These are phyloP conservation scores for Mycena maculata DNA, from an alignment of 768 basidiomycete genomes.

Conservation along the genomic window DNA sequence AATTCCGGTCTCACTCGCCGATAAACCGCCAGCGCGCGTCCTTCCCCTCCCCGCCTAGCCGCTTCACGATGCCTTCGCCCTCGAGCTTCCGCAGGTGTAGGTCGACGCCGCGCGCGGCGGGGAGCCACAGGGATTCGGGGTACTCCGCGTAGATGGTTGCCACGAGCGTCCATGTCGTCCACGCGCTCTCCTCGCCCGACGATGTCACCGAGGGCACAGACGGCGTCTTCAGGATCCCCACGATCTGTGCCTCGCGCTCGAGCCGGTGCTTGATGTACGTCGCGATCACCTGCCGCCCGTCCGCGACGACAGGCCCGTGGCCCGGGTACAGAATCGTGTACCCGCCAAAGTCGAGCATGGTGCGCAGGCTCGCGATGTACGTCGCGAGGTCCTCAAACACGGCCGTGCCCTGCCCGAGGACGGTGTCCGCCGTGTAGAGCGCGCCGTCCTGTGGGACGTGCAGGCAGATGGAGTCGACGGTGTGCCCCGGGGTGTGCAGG, in stretches of 20 bases:
- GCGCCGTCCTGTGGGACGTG: constrained; percentile 75
- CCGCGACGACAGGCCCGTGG: constrained; percentile 82
- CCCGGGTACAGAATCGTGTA: constrained; percentile 77
- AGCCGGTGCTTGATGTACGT: constrained; percentile 85
- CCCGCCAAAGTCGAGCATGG: constrained; percentile 61
- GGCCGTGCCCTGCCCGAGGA: constrained; percentile 91
- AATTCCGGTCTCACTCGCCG: constrained; percentile 5
- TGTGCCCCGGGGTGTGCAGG: constrained; percentile 92
- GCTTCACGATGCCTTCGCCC: constrained; percentile 67
- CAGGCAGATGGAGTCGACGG: constrained; percentile 84
- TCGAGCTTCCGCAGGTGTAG: constrained; percentile 82
- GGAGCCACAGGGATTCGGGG: constrained; percentile 75
- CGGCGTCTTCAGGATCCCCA: constrained; percentile 58
- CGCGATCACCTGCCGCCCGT: constrained; percentile 70
- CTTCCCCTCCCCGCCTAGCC: constrained; percentile 62
- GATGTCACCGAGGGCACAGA: constrained; percentile 34
- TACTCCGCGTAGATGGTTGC: constrained; percentile 67
- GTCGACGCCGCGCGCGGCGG: constrained; percentile 76
- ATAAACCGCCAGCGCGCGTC: constrained; percentile 60
- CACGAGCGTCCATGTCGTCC: constrained; percentile 31
- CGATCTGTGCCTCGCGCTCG: constrained; percentile 83
- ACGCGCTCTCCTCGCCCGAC: not conserved
- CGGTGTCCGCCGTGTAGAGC: constrained; percentile 91
- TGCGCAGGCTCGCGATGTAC: constrained; percentile 75
- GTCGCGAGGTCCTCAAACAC: constrained; percentile 86